Conservation (phyloP, 2,329 filamentous ascomycete genomes). For the Penicillium brevicompactum region DNA sequence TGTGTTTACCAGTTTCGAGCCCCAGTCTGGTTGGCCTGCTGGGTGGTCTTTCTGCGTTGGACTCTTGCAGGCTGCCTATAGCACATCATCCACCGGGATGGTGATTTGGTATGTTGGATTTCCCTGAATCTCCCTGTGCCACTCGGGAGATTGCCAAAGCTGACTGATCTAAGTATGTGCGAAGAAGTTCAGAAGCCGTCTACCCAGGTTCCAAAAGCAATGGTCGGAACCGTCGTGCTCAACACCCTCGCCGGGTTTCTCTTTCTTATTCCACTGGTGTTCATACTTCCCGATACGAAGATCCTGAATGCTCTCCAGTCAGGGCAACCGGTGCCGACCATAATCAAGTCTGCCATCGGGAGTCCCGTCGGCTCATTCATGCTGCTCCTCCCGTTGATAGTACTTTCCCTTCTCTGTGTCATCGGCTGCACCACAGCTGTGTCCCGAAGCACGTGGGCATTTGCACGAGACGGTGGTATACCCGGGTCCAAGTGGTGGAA, state of each 20-base stretch:
- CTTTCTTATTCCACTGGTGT: conserved; percentile 72
- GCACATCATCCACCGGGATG: conserved; percentile 73
- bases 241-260: conserved; percentile 65
- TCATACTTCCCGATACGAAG: conserved; percentile 69
- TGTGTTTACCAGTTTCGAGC: conserved; percentile 58
- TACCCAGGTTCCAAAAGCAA: conserved; percentile 68
- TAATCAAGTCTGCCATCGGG: conserved; percentile 74
- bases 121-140: background rate
- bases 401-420: conserved; percentile 73
- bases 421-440: conserved; percentile 72
- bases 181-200: conserved; percentile 67
- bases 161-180: conserved; percentile 52
- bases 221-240: conserved; percentile 66
- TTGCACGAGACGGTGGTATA: conserved; percentile 71
- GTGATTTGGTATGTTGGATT: conserved; percentile 66
- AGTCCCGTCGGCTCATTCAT: conserved; percentile 71
- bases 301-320: conserved; percentile 64
- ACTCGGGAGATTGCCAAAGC: conserved; percentile 8
- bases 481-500: conserved; percentile 67
- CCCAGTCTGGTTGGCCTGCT: conserved; percentile 67
- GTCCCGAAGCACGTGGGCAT: conserved; percentile 71
- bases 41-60: conserved; percentile 73
- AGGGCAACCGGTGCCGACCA: conserved; percentile 70
- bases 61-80: conserved; percentile 65
- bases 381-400: conserved; percentile 65